Conservation (phyloP, 2,329 filamentous ascomycete species). For the Tolypocladium paradoxum region DNA sequence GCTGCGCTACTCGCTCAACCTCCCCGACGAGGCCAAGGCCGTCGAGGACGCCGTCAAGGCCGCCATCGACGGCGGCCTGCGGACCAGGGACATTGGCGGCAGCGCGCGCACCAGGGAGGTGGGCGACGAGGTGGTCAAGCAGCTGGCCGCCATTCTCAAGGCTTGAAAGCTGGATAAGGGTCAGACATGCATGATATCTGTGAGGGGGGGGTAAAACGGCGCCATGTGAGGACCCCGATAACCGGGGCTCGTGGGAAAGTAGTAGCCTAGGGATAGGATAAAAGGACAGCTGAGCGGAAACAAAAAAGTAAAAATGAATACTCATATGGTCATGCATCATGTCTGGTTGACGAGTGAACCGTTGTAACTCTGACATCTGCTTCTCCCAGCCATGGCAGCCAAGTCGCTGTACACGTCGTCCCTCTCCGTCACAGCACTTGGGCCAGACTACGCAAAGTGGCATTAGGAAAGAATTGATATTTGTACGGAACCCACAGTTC, state of each 20-base stretch:
- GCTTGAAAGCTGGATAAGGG: conserved; percentile 8
- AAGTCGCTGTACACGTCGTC: not conserved
- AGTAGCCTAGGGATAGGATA: not conserved
- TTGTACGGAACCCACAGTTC: not conserved
- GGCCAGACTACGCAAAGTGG: not conserved
- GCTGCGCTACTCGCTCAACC: conserved; percentile 81
- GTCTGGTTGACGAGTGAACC: not conserved
- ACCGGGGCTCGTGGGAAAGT: not conserved
- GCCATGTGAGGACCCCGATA: not conserved
- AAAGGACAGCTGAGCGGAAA: not conserved
- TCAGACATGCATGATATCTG: too few species aligned
- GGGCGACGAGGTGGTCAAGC: conserved; percentile 65
- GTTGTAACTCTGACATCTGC: too few species aligned
- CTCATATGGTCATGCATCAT: not conserved
- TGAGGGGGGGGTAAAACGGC: too few species aligned
- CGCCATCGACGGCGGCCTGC: conserved; percentile 67
- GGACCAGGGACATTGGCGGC: conserved; percentile 81
- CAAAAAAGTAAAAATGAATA: not conserved
- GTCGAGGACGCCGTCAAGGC: conserved; percentile 73
- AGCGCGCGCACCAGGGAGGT: conserved; percentile 57
- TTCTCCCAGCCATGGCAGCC: not conserved
- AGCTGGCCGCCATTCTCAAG: conserved; percentile 60
- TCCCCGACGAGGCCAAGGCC: conserved; percentile 63
- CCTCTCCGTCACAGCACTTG: not conserved
- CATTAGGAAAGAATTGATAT: not conserved